A percentile compares a stretch with the other conserved stretches of the same genome.
Conservation (phyloP, 2,329 filamentous ascomycete genomes). For the Penicillium sp. region DNA sequence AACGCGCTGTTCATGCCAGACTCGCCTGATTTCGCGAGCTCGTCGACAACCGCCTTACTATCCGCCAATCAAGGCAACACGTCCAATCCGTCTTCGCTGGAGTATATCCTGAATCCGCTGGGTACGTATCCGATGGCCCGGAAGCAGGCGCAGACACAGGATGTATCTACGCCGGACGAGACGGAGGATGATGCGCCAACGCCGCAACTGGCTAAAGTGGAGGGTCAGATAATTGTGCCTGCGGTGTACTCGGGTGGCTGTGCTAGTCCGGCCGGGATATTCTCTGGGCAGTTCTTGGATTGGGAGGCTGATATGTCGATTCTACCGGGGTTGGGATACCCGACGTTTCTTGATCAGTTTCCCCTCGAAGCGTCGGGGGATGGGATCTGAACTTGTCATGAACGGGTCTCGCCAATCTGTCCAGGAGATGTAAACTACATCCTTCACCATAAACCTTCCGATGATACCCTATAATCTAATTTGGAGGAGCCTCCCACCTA, state of each 20-base stretch:
- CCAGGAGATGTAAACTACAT: no score
- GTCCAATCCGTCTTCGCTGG: neutral
- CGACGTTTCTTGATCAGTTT: neutral
- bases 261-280: neutral
- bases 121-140: neutral
- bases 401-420: neutral
- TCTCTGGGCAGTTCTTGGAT: neutral
- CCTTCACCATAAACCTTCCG: neutral
- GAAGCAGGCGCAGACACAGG: neutral
- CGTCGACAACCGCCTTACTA: neutral
- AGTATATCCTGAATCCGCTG: neutral
- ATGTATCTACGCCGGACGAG: neutral
- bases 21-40: neutral
- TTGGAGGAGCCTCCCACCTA: neutral
- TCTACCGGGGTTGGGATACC: neutral
- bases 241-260: neutral
- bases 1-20: neutral
- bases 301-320: constrained; percentile 1
- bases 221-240: neutral
- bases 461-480: neutral
- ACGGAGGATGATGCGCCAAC: neutral
- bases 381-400: neutral
- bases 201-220: neutral
- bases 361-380: neutral
- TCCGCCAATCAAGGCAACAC: neutral